These are phyloP conservation scores for Polygonum maritimum DNA, from an alignment of 148 eudicot species.

Conservation along the genomic window DNA sequence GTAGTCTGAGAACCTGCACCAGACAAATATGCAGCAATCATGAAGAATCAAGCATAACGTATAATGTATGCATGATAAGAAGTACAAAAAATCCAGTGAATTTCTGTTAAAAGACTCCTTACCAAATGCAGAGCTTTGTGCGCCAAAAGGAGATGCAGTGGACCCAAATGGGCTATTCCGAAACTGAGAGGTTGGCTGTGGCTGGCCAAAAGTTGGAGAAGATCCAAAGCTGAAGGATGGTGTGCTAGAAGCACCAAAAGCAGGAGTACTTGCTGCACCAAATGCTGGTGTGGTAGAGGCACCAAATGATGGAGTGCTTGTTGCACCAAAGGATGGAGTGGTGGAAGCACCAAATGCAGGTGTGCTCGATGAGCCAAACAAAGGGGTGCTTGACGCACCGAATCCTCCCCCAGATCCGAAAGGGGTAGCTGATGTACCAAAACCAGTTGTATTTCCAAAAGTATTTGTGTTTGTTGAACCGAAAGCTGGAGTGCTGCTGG, in stretches of 20 bases:
- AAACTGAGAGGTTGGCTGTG: conserved; percentile 6
- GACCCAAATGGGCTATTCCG: conserved; percentile 1
- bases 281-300: conserved; percentile 17
- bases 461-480: conserved; percentile 21
- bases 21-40: background rate
- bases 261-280: conserved; percentile 34
- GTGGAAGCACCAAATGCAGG: conserved; percentile 38
- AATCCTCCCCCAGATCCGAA: conserved; percentile 54
- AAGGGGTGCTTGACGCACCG: conserved; percentile 42
- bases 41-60: background rate
- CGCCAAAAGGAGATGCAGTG: conserved; percentile 19
- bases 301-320: conserved; percentile 46
- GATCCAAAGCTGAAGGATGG: conserved; percentile 17
- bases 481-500: conserved; percentile 38
- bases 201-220: conserved; percentile 9
- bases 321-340: conserved; percentile 39
- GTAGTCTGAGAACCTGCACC: conserved; percentile 62
- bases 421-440: conserved; percentile 47
- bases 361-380: conserved; percentile 42
- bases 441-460: conserved; percentile 51
- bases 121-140: conserved; percentile 21
- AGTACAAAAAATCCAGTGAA: background rate
- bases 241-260: conserved; percentile 27
- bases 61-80: background rate
- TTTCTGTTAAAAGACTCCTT: background rate